A percentile compares a stretch with the other conserved stretches of the same genome.
Conservation (phyloP, 495 filamentous ascomycete genomes). For the Hamigera avellanea region DNA sequence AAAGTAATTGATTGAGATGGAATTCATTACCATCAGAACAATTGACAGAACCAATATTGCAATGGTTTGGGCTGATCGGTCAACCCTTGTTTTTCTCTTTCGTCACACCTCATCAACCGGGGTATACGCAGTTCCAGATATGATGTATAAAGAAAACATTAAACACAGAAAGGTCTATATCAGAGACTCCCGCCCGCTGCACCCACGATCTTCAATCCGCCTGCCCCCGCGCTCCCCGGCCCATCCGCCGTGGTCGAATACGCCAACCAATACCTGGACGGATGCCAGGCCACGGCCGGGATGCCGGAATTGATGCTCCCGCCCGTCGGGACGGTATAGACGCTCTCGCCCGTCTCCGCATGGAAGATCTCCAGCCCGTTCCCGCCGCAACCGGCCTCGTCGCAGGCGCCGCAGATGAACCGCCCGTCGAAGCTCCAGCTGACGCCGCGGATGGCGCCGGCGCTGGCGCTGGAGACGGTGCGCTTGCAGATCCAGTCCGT, state of each 20-base stretch:
- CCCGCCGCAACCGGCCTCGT: conserved; percentile 45
- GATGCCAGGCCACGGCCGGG: conserved; percentile 80
- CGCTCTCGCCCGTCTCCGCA: conserved; percentile 76
- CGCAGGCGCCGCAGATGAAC: conserved; percentile 74
- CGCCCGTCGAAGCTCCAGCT: conserved; percentile 89
- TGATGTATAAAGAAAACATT: no score
- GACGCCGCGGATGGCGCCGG: conserved; percentile 71
- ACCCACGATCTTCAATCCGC: conserved; percentile 75
- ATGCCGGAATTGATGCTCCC: conserved; percentile 34
- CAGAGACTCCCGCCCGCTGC: conserved; percentile 30
- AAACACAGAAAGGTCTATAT: conserved; percentile 1
- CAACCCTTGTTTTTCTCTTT: no score
- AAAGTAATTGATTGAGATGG: no score
- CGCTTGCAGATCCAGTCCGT: conserved; percentile 81
- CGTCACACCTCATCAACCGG: no score
- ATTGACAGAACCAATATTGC: no score
- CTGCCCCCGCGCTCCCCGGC: conserved; percentile 56
- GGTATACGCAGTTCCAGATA: no score
- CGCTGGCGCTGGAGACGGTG: conserved; percentile 58
- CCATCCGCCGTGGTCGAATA: conserved; percentile 75
- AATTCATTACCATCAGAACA: no score
- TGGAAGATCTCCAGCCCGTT: conserved; percentile 64
- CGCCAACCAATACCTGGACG: conserved; percentile 76
- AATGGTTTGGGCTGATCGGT: no score
- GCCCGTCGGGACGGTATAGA: conserved; percentile 64